phyloP scores from a whole-genome alignment of 2,329 filamentous ascomycete genomes.

The Aspergillus pseudonomiae region DNA sequence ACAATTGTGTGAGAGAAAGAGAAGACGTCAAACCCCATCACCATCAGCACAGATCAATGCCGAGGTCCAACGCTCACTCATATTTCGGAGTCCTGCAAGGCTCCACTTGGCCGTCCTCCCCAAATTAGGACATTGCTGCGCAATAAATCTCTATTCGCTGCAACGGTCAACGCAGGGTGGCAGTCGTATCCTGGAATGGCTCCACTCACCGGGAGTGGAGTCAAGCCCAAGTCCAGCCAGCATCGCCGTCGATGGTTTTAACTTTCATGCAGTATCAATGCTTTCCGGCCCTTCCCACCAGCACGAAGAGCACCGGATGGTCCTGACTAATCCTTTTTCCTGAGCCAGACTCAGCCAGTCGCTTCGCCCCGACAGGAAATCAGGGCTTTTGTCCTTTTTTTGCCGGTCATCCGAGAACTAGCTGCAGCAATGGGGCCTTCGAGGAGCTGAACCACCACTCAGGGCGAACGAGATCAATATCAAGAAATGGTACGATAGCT shows the following conservation, averaged over 20 bases:
- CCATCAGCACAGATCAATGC: not conserved
- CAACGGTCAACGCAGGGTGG: too few relatives aligned
- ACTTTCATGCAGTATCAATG: not conserved
- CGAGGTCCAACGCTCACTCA: not conserved
- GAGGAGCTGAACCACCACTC: not conserved
- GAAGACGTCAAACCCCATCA: not conserved
- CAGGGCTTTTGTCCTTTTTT: constrained; percentile 6
- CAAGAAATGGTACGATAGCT: not conserved
- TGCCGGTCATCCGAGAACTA: constrained; percentile 3
- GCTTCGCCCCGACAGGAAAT: not conserved
- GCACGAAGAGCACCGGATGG: too few relatives aligned
- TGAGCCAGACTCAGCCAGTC: not conserved
- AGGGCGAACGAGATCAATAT: not conserved
- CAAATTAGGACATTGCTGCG: not conserved
- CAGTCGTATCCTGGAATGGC: not conserved
- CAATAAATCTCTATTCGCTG: too few relatives aligned
- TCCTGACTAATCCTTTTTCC: not conserved
- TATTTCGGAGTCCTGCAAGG: not conserved
- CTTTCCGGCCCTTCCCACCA: not conserved
- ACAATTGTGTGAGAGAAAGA: not conserved
- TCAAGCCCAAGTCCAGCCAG: not conserved
- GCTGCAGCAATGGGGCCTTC: not conserved
- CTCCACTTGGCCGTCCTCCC: not conserved
- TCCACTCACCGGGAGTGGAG: not conserved
- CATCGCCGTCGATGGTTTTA: not conserved